phyloP scores from a whole-genome alignment of 2,329 filamentous ascomycete species.

The Sporothrix variecibatus region DNA sequence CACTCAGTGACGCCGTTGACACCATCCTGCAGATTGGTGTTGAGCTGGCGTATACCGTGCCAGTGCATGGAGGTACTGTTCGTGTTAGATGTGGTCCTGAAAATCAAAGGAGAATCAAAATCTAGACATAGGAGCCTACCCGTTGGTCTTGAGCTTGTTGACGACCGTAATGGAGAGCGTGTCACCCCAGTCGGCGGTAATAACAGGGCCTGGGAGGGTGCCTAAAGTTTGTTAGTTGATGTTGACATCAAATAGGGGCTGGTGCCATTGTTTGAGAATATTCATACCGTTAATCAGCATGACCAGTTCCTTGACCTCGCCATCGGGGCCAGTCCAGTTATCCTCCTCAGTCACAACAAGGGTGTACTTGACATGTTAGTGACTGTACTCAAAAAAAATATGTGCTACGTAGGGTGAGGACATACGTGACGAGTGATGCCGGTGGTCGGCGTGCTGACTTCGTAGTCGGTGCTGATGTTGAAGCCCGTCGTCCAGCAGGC shows the following conservation, averaged over 20 bases:
- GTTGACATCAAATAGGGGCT: background rate
- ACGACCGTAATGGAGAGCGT: conserved; percentile 27
- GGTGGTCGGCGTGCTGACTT: conserved; percentile 25
- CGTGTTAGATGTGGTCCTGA: background rate
- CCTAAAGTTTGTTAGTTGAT: background rate
- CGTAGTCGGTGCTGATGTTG: conserved; percentile 32
- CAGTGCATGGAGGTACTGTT: conserved; percentile 41
- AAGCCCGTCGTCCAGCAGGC: conserved; percentile 28
- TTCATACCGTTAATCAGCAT: conserved; percentile 32
- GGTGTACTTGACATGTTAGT: conserved; percentile 27
- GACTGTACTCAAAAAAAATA: background rate
- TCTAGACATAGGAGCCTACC: conserved; percentile 24
- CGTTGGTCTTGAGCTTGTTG: conserved; percentile 31
- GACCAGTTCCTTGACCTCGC: conserved; percentile 23
- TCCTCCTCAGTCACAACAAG: conserved; percentile 26
- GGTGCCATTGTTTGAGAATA: no score
- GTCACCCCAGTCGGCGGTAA: conserved; percentile 33
- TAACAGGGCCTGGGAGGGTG: conserved; percentile 27
- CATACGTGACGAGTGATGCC: conserved; percentile 26
- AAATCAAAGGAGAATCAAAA: background rate
- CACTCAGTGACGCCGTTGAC: conserved; percentile 50
- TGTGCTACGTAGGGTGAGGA: background rate
- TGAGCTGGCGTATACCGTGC: conserved; percentile 40
- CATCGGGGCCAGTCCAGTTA: conserved; percentile 31
- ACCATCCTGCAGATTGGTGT: conserved; percentile 39